Percentiles rank a stretch among this genome's conserved stretches.
Conservation (phyloP, 192 early-diverging fungal genomes). For the Rhizophagus sp. region DNA sequence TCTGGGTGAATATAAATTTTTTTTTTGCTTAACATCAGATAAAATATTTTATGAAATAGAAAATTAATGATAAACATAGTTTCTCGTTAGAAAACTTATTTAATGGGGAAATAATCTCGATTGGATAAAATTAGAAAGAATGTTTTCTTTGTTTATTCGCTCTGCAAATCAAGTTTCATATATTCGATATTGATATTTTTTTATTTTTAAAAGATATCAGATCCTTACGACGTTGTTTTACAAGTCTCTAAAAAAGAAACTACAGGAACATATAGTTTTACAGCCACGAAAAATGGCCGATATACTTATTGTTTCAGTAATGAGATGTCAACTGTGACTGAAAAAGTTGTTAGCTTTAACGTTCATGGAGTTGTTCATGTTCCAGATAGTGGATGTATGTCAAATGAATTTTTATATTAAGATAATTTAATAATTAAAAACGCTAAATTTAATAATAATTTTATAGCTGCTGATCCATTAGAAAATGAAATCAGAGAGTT, state of each 20-base stretch:
- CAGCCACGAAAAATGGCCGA: constrained; percentile 54
- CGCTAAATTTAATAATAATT: constrained; percentile 2
- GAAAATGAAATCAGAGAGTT: constrained; percentile 65
- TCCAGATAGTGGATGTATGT: constrained; percentile 41
- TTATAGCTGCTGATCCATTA: constrained; percentile 53
- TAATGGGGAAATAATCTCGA: not conserved
- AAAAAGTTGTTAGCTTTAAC: constrained; percentile 64
- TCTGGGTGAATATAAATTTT: constrained; percentile 46
- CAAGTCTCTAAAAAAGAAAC: constrained; percentile 38
- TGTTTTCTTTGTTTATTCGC: not conserved
- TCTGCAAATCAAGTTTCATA: not conserved
- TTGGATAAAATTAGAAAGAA: no score
- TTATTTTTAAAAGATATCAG: constrained; percentile 40
- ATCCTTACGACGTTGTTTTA: constrained; percentile 44
- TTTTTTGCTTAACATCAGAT: no score
- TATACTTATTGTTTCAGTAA: constrained; percentile 82
- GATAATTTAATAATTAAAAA: constrained; percentile 19
- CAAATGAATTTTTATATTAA: constrained; percentile 23
- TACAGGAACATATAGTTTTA: constrained; percentile 43
- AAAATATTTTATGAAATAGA: no score
- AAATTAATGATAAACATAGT: not conserved
- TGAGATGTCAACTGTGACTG: constrained; percentile 58
- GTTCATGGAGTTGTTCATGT: constrained; percentile 47
- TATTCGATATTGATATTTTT: not conserved
- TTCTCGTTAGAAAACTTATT: not conserved